These are phyloP conservation scores for Amaranthus tricolor DNA, from an alignment of 179 eudicot species.

Conservation along the genomic window DNA sequence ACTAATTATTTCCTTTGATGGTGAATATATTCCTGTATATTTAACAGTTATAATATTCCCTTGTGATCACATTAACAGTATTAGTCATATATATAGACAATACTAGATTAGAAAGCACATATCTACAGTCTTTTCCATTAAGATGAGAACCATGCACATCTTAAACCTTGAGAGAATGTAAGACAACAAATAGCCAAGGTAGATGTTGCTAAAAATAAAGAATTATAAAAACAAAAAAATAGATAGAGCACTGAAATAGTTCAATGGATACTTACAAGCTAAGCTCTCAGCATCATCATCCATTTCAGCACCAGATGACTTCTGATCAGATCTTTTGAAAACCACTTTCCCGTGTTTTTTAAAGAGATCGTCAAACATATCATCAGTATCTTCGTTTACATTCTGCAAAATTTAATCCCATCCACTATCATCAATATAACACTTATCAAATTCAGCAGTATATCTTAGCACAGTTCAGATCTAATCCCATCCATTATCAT, in stretches of 20 bases:
- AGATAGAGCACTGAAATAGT: constrained; percentile 4
- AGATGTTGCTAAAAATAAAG: neutral
- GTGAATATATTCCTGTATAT: too few species aligned
- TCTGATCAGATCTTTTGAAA: constrained; percentile 60
- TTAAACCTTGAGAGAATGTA: too few species aligned
- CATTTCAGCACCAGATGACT: constrained; percentile 58
- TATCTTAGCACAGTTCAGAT: neutral
- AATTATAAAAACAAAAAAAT: neutral
- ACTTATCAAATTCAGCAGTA: neutral
- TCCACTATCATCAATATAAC: constrained; percentile 1
- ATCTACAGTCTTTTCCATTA: too few species aligned
- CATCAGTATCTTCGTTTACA: constrained; percentile 82
- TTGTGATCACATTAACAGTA: too few species aligned
- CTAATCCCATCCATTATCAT: too few species aligned
- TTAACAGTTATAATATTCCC: too few species aligned
- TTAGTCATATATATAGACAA: too few species aligned
- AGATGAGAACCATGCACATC: too few species aligned
- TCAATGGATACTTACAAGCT: constrained; percentile 60
- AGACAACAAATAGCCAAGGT: neutral
- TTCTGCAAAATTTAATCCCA: constrained; percentile 46
- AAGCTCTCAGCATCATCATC: constrained; percentile 97
- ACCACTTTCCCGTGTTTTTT: constrained; percentile 85
- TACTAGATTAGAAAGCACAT: too few species aligned
- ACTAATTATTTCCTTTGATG: too few species aligned
- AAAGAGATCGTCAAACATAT: constrained; percentile 78